A percentile compares a stretch with the other conserved stretches of the same genome.
Conservation (phyloP, 306 rosid genomes). For the Castanopsis chinensis region DNA sequence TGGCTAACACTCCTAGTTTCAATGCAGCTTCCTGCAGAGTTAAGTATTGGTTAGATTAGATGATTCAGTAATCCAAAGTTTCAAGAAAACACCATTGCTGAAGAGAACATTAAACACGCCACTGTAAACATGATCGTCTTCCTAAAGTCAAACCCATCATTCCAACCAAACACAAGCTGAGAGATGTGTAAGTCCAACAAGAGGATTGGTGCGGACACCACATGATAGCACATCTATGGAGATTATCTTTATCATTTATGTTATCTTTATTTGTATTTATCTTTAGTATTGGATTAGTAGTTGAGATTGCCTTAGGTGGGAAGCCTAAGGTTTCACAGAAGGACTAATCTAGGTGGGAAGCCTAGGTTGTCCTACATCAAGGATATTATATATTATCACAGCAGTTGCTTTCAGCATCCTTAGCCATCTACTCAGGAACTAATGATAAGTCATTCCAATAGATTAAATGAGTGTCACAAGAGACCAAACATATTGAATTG, state of each 20-base stretch:
- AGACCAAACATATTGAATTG: conserved; percentile 1
- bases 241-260: too few relatives aligned
- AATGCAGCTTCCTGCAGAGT: conserved; percentile 85
- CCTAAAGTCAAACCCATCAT: conserved; percentile 2
- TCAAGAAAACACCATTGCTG: neutral
- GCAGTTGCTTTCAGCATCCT: neutral
- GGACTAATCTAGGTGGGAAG: too few relatives aligned
- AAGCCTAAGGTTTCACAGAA: too few relatives aligned
- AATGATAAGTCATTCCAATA: neutral
- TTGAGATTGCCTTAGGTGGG: too few relatives aligned
- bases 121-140: conserved; percentile 8
- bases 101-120: conserved; percentile 8
- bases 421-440: neutral
- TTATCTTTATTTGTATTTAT: too few relatives aligned
- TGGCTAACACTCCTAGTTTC: conserved; percentile 75
- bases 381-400: neutral
- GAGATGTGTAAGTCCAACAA: neutral
- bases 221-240: too few relatives aligned
- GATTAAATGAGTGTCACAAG: neutral
- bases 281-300: too few relatives aligned
- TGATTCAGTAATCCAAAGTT: conserved; percentile 8
- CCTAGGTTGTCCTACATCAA: too few relatives aligned
- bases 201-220: neutral
- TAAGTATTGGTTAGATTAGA: conserved; percentile 8
- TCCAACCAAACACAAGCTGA: neutral